A percentile compares a stretch with the other conserved stretches of the same genome.
Evolutionary conservation across 2,329 filamentous ascomycete species (phyloP).

Genomic region (Botryotinia calthae): DNA sequence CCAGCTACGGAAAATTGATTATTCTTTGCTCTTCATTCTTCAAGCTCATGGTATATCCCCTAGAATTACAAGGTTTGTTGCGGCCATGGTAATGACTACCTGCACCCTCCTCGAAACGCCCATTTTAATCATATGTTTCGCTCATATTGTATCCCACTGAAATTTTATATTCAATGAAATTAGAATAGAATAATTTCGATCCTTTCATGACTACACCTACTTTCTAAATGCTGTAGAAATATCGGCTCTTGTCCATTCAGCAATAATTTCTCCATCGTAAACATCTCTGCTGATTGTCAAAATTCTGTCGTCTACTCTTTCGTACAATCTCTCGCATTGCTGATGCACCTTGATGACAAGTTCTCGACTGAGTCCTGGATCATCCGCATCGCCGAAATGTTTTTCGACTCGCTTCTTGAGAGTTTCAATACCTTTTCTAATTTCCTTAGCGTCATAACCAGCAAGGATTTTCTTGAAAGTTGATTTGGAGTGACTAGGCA

Average conservation of each 20-base stretch:
- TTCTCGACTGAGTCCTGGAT: slow-evolving; percentile 52
- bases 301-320: slow-evolving; percentile 59
- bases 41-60: slow-evolving; percentile 18
- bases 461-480: slow-evolving; percentile 85
- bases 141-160: slow-evolving; percentile 24
- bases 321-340: slow-evolving; percentile 63
- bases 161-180: slow-evolving; percentile 10
- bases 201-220: slow-evolving; percentile 18
- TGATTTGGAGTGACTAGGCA: slow-evolving; percentile 77
- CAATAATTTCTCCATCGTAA: slow-evolving; percentile 62
- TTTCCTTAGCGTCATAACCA: slow-evolving; percentile 77
- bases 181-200: neutral
- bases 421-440: slow-evolving; percentile 85
- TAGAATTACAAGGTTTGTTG: slow-evolving; percentile 14
- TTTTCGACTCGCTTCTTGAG: slow-evolving; percentile 92
- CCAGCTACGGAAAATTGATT: neutral
- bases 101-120: slow-evolving; percentile 48
- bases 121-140: slow-evolving; percentile 43
- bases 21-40: slow-evolving; percentile 5
- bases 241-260: slow-evolving; percentile 64
- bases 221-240: slow-evolving; percentile 57
- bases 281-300: slow-evolving; percentile 59
- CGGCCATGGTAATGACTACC: neutral
- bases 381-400: slow-evolving; percentile 89
- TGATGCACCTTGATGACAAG: slow-evolving; percentile 57